Base-by-base conservation (phyloP, 2,329 filamentous ascomycete species). In the Sporothrix humicola region DNA sequence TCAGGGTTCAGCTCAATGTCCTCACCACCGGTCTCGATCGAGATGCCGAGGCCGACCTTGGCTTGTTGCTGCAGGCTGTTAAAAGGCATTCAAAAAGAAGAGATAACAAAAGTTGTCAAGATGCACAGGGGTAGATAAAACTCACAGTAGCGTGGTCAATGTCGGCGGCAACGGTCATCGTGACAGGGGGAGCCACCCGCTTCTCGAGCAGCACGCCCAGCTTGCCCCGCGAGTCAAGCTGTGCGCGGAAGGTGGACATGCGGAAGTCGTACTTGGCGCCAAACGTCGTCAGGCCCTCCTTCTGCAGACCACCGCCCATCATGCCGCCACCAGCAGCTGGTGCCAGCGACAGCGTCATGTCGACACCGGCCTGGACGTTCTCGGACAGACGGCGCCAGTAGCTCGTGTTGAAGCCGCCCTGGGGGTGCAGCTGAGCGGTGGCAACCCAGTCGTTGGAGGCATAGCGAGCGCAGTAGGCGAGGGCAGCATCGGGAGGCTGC, bases 201-300 rank as follows among this genome's bases (percentile, higher is more conserved):
- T 98, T 98, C 88, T 99, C 96, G 78, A 98, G 85, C 80, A 98
- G 85, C 81, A 94, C 96, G 83, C 92, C 93, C 75, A 99, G 88
- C 86, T 97, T 97, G 82, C 96, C 96, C 82, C 93, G 91, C 80
- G 94, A 97, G 85, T 99, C 96, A 79, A 98, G 89, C 85, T 99
- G 96, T 61, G 95, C 96, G 77, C 95, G 91, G 90, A 98, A 97
- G 69, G 94, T 96, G 72, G 93, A 96, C 85, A 94, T 93, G 81
- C 93, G 90, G 90, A 99, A 99, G 82, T 98, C 95, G 85, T 99
- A 99, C 85, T 99, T 99, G 81, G 94, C 93, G 79, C 95, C 96
- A 79, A 98, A 88, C 72, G 95, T 94, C 72, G 97, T 95, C 75
- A 93, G 88, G 73, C 96, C 96, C 83, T 99, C 95, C 83, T 94